These are phyloP conservation scores for Furcasterigmium furcatum DNA, from an alignment of 2,329 filamentous ascomycete genomes.

Conservation along the genomic window DNA sequence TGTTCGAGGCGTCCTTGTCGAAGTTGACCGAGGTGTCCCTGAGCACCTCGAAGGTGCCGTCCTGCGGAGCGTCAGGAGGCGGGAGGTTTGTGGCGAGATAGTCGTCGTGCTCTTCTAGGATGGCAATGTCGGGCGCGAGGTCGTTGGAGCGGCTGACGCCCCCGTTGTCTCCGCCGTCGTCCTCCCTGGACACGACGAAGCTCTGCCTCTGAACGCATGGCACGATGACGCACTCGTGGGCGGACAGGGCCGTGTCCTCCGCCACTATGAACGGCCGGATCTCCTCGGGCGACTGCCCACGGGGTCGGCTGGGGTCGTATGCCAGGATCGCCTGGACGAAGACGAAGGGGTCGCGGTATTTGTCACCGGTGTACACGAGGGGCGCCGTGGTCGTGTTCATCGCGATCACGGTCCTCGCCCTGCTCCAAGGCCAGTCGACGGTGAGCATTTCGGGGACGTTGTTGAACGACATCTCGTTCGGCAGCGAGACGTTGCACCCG, in stretches of 20 bases:
- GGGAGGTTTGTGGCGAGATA: too few species aligned
- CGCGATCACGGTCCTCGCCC: background rate
- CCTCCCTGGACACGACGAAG: background rate
- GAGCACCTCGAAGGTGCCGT: too few species aligned
- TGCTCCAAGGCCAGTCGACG: background rate
- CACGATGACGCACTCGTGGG: conserved; percentile 3
- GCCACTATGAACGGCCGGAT: background rate
- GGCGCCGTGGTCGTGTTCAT: conserved; percentile 3
- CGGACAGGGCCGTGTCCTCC: background rate
- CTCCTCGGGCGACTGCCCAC: background rate
- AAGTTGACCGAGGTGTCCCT: background rate
- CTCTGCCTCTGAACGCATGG: conserved; percentile 4
- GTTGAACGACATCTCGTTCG: conserved; percentile 2
- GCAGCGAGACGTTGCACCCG: conserved; percentile 3
- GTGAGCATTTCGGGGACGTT: too few species aligned
- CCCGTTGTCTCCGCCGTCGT: background rate
- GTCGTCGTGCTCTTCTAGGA: background rate
- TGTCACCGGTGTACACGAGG: conserved; percentile 5
- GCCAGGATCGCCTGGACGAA: conserved; percentile 5
- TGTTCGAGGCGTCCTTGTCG: background rate
- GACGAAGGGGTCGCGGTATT: conserved; percentile 2
- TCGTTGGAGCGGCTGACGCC: background rate
- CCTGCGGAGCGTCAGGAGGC: too few species aligned
- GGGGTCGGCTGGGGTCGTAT: background rate
- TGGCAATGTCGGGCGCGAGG: background rate